Evolutionary conservation across 257 asterid genomes (phyloP).

Genomic region (Solanum acaule): DNA sequence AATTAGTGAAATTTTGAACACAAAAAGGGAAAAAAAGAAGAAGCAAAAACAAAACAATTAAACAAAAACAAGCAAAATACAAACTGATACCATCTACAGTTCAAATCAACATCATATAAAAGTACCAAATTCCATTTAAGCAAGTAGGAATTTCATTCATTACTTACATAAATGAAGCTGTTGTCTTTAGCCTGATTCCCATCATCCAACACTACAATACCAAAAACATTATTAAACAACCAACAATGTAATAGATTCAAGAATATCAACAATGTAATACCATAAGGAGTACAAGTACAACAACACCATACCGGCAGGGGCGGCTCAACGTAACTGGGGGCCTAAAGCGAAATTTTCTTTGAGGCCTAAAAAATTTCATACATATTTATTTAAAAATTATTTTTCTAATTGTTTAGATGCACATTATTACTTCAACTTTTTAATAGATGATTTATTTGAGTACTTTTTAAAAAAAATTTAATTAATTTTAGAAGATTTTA

Average conservation of each 20-base stretch:
- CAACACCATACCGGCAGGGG: neutral
- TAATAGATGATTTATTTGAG: too few relatives aligned
- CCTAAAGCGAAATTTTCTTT: too few relatives aligned
- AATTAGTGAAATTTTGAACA: neutral
- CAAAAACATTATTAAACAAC: constrained; percentile 10
- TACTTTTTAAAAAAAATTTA: too few relatives aligned
- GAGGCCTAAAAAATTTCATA: too few relatives aligned
- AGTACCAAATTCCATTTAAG: neutral
- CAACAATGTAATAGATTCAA: neutral
- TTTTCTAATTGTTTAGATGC: too few relatives aligned
- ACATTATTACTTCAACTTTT: too few relatives aligned
- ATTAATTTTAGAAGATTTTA: too few relatives aligned
- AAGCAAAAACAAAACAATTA: neutral
- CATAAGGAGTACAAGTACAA: neutral
- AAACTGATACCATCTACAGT: neutral
- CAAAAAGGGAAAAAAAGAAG: neutral
- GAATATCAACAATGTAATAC: constrained; percentile 3
- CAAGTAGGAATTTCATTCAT: neutral
- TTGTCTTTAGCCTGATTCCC: constrained; percentile 78
- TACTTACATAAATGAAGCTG: constrained; percentile 89
- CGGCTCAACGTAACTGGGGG: too few relatives aligned
- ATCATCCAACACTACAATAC: constrained; percentile 73
- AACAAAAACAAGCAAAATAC: neutral
- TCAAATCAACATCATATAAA: neutral
- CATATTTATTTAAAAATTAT: too few relatives aligned